These are phyloP conservation scores for Endoconidiophora polonica DNA, from an alignment of 2,329 filamentous ascomycete genomes.

Conservation along the genomic window DNA sequence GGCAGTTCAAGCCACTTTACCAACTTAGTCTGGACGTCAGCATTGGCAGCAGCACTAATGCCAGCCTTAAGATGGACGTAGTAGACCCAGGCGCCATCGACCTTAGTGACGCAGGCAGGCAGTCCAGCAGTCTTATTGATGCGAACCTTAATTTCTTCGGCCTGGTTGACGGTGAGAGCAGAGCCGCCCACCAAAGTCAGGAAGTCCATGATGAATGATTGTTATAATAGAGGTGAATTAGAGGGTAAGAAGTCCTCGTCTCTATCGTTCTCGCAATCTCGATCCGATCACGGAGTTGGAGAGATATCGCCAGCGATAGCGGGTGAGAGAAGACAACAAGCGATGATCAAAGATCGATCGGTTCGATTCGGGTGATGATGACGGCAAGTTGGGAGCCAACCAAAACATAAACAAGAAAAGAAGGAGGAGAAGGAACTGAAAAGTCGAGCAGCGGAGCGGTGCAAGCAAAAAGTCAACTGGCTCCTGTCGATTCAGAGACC, in stretches of 20 bases:
- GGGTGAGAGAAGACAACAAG: background rate
- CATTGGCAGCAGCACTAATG: slow-evolving; percentile 10
- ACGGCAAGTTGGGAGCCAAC: slow-evolving; percentile 1
- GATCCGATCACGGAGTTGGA: background rate
- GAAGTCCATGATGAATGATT: slow-evolving; percentile 14
- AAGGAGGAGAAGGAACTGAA: background rate
- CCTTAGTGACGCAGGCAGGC: slow-evolving; percentile 28
- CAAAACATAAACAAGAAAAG: background rate
- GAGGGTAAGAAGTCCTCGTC: background rate
- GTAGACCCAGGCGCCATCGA: slow-evolving; percentile 44
- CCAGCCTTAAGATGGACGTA: slow-evolving; percentile 43
- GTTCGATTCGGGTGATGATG: background rate
- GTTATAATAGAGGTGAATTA: no score
- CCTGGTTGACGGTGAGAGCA: slow-evolving; percentile 32
- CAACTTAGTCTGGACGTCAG: slow-evolving; percentile 19
- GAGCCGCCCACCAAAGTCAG: slow-evolving; percentile 25
- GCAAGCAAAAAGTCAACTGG: background rate
- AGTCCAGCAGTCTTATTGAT: slow-evolving; percentile 24
- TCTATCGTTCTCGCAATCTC: slow-evolving; percentile 6
- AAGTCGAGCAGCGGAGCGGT: background rate
- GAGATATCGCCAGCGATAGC: slow-evolving; percentile 1
- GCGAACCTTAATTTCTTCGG: slow-evolving; percentile 28
- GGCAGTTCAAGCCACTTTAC: slow-evolving; percentile 14
- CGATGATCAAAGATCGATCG: slow-evolving; percentile 2
- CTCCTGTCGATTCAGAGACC: background rate